These are phyloP conservation scores for Amanita fuliginea DNA, from an alignment of 768 basidiomycete genomes.

Conservation along the genomic window DNA sequence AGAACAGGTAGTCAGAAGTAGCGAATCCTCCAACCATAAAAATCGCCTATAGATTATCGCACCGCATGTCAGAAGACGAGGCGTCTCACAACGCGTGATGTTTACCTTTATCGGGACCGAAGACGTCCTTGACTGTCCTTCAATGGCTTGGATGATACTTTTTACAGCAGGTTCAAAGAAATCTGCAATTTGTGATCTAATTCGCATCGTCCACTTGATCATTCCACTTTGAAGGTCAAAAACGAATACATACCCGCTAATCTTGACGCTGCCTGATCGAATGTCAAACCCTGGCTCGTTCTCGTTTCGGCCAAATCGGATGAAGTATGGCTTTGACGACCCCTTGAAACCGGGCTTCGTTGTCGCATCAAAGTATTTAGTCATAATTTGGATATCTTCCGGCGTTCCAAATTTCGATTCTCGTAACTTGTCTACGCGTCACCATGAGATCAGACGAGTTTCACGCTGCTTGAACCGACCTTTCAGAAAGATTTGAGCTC, in stretches of 20 bases:
- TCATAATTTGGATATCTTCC: not conserved
- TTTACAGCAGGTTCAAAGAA: conserved; percentile 5
- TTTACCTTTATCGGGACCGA: conserved; percentile 3
- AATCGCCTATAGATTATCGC: conserved; percentile 21
- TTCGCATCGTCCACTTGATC: too few relatives aligned
- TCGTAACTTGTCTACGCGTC: not conserved
- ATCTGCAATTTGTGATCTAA: not conserved
- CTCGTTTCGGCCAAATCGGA: conserved; percentile 36
- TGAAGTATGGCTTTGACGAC: conserved; percentile 25
- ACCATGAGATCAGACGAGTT: not conserved
- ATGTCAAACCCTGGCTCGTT: conserved; percentile 29
- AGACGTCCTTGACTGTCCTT: not conserved
- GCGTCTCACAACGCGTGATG: not conserved
- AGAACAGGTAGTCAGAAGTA: conserved; percentile 37
- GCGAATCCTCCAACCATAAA: conserved; percentile 46
- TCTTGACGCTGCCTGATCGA: conserved; percentile 25
- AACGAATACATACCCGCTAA: not conserved
- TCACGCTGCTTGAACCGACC: not conserved
- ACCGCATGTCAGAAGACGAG: not conserved
- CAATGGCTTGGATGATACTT: not conserved
- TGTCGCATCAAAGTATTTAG: conserved; percentile 31
- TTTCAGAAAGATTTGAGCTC: not conserved
- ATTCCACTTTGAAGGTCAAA: too few relatives aligned
- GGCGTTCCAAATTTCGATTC: not conserved
- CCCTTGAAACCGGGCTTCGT: conserved; percentile 31